These are phyloP conservation scores for Macadamia integrifolia DNA, from an alignment of 164 flowering plant species.

Conservation along the genomic window DNA sequence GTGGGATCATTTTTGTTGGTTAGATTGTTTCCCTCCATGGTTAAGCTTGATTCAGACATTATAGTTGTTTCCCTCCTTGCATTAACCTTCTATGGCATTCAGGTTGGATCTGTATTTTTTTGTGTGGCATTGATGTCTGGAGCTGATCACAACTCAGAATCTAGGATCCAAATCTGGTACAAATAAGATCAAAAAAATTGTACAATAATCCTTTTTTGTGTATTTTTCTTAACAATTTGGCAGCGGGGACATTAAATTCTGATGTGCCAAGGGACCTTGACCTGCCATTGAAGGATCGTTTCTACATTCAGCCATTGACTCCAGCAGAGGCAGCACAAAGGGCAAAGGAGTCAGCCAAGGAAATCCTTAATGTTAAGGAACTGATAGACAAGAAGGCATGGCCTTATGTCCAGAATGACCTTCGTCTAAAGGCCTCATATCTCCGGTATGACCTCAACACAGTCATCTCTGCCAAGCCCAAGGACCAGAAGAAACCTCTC, in stretches of 20 bases:
- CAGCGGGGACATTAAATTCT: slow-evolving; percentile 89
- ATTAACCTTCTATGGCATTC: no score
- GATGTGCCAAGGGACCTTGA: slow-evolving; percentile 78
- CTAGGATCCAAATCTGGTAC: no score
- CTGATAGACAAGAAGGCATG: slow-evolving; percentile 87
- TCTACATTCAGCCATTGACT: slow-evolving; percentile 67
- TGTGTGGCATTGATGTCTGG: no score
- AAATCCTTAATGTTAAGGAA: slow-evolving; percentile 64
- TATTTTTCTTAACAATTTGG: slow-evolving; percentile 3
- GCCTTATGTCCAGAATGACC: slow-evolving; percentile 86
- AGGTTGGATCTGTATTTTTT: no score
- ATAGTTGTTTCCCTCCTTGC: no score
- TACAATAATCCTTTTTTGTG: no score
- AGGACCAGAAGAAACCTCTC: slow-evolving; percentile 68
- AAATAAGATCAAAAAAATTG: no score
- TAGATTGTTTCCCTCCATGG: no score
- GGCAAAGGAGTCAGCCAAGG: slow-evolving; percentile 88
- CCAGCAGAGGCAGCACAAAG: slow-evolving; percentile 65
- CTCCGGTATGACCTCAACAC: slow-evolving; percentile 93
- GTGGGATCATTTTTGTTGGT: no score
- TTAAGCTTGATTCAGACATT: no score
- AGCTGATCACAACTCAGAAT: no score
- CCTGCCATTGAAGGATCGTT: slow-evolving; percentile 63
- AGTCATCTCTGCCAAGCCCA: slow-evolving; percentile 70
- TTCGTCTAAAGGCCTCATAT: slow-evolving; percentile 62